Conservation (phyloP, 1,284 basidiomycete species). For the Ceratorhiza oryzae-sativae region DNA sequence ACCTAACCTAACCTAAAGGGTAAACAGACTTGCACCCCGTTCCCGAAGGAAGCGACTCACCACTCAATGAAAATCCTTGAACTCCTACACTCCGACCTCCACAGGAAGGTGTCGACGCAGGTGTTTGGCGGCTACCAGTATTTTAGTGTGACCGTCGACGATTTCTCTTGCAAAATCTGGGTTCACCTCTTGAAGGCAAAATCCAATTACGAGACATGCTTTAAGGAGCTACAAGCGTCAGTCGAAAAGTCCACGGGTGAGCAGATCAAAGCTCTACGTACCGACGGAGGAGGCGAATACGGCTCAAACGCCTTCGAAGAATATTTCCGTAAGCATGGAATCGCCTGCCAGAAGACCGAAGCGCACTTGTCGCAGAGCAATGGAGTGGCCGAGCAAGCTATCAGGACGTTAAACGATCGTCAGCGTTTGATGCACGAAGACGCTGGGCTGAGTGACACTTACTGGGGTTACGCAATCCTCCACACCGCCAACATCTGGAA, state of each 20-base stretch:
- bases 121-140: constrained; percentile 44
- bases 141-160: constrained; percentile 47
- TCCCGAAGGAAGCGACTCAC: constrained; percentile 22
- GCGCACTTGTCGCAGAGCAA: constrained; percentile 47
- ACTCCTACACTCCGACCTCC: constrained; percentile 47
- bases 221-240: constrained; percentile 45
- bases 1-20: too few species aligned
- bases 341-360: constrained; percentile 44
- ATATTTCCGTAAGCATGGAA: constrained; percentile 44
- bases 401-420: constrained; percentile 46
- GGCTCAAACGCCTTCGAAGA: constrained; percentile 34
- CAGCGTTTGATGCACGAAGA: constrained; percentile 40
- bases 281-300: constrained; percentile 51
- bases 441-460: constrained; percentile 39
- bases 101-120: constrained; percentile 43
- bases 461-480: constrained; percentile 41
- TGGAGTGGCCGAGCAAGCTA: constrained; percentile 48
- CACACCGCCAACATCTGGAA: constrained; percentile 15
- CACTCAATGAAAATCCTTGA: constrained; percentile 31
- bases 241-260: constrained; percentile 45
- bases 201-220: constrained; percentile 43
- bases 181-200: constrained; percentile 45
- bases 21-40: constrained; percentile 37
- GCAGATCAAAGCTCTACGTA: constrained; percentile 45
- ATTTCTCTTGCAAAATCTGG: constrained; percentile 42